Conservation (phyloP, 179 eudicot genomes). For the Nepenthes alata region DNA sequence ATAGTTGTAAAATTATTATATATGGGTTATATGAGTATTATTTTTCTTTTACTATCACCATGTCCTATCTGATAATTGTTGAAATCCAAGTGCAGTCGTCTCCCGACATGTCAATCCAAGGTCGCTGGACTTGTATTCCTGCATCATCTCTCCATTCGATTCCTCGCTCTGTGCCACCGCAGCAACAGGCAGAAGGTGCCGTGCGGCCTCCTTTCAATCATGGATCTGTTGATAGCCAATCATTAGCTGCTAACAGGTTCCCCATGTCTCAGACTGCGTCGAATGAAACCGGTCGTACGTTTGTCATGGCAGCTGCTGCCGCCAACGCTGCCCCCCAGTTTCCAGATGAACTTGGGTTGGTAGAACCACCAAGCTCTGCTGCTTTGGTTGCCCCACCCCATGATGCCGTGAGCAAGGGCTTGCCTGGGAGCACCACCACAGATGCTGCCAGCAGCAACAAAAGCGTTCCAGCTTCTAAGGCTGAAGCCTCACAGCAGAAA, state of each 20-base stretch:
- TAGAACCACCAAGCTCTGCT: conserved; percentile 22
- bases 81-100: conserved; percentile 33
- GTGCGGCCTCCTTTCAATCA: conserved; percentile 28
- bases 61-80: not conserved
- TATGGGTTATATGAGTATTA: too few relatives aligned
- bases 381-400: conserved; percentile 19
- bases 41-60: not conserved
- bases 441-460: conserved; percentile 20
- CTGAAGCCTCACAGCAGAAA: conserved; percentile 22
- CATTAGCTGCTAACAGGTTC: conserved; percentile 38
- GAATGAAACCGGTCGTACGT: conserved; percentile 21
- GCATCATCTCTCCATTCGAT: conserved; percentile 37
- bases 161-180: conserved; percentile 32
- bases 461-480: conserved; percentile 1
- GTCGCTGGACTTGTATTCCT: conserved; percentile 72
- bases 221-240: conserved; percentile 30
- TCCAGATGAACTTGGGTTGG: conserved; percentile 35
- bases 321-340: conserved; percentile 19
- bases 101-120: conserved; percentile 56
- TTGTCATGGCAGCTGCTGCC: conserved; percentile 21
- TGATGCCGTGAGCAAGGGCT: conserved; percentile 16
- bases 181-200: conserved; percentile 40
- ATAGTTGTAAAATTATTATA: too few relatives aligned
- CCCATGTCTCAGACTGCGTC: conserved; percentile 33
- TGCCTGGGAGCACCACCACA: conserved; percentile 19